Evolutionary conservation across 2,329 filamentous ascomycete genomes (phyloP), one percentile per base, ranked within the genome.

Genomic region (Epicoccum sorghinum): DNA sequence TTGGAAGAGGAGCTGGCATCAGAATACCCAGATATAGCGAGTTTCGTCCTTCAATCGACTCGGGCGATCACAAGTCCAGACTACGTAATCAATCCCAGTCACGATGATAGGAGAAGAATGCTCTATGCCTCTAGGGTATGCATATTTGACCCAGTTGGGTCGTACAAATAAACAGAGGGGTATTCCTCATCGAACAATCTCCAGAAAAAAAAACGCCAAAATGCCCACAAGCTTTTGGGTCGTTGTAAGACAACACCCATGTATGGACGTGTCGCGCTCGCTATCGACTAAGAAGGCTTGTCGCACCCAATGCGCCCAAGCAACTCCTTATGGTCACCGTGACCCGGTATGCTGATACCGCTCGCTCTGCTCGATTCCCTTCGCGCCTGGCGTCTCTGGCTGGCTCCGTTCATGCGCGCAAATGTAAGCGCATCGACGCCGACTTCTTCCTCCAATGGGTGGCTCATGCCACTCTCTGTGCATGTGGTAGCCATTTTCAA

Each of bases 291-390:
- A 9, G 54, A 55, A 9, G 76, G 88, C 80, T 91, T 91, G 74
- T 92, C 89, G 73, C 90, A 95, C 43, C 90, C 90, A 68, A 95
- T 95, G 47, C 90, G 82, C 39, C 89, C 89, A 47, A 95, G 80
- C 61, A 95, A 79, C 72, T 93, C 90, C 79, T 93, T 95, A 64
- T 88, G 84, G 73, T 91, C 89, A 65, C 87, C 88, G 73, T 89
- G 86, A 23, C 88, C 84, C 14, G 86, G 83, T 48, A 91, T 80
- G 66, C 86, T 89, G 65, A 90, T 78, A 4, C 73, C 77, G 47
- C 74, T 78, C 5, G 75, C 61, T 18, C 73, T 57, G 4, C 64
- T 84, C 42, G 83, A 82, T 5, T 82, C 82, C 48, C 83, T 78
- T 48, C 79, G 75, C 18, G 76, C 78, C 57, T 79, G 75, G 62